Conservation (phyloP, 108 stramenopile species). For the Fistulifera pelliculosa region DNA sequence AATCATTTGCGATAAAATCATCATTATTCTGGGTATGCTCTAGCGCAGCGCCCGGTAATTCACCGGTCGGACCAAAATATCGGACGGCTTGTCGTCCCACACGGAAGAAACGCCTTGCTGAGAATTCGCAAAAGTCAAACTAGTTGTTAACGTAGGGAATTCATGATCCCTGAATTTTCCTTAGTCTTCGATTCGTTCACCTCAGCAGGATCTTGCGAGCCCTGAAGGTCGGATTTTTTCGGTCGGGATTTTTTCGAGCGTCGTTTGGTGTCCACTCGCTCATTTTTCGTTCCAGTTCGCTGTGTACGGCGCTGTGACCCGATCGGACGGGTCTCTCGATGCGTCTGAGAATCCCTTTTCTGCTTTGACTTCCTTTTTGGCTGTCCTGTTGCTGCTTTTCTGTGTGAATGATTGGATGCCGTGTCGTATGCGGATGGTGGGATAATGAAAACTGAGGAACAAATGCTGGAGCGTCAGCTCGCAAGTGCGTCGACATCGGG, state of each 20-base stretch:
- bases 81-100: too few relatives aligned
- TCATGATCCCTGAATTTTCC: too few relatives aligned
- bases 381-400: slow-evolving; percentile 1
- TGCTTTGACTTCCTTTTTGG: not conserved
- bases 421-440: not conserved
- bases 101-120: not conserved
- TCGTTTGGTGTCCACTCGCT: not conserved
- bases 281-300: not conserved
- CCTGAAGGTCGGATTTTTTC: too few relatives aligned
- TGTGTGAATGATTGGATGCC: not conserved
- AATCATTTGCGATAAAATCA: too few relatives aligned
- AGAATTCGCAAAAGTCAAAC: not conserved
- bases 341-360: not conserved
- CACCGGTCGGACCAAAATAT: not conserved
- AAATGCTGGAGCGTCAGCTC: slow-evolving; percentile 25
- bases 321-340: not conserved
- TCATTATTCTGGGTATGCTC: too few relatives aligned
- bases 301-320: not conserved
- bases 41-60: not conserved
- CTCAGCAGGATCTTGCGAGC: too few relatives aligned
- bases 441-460: slow-evolving; percentile 10
- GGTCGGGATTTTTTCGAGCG: too few relatives aligned
- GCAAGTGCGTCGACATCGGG: slow-evolving; percentile 2
- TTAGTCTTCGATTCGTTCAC: too few relatives aligned
- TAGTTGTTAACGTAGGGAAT: too few relatives aligned